These are phyloP conservation scores for Pugionium dolabratum DNA, from an alignment of 345 rosid genomes.

Conservation along the genomic window DNA sequence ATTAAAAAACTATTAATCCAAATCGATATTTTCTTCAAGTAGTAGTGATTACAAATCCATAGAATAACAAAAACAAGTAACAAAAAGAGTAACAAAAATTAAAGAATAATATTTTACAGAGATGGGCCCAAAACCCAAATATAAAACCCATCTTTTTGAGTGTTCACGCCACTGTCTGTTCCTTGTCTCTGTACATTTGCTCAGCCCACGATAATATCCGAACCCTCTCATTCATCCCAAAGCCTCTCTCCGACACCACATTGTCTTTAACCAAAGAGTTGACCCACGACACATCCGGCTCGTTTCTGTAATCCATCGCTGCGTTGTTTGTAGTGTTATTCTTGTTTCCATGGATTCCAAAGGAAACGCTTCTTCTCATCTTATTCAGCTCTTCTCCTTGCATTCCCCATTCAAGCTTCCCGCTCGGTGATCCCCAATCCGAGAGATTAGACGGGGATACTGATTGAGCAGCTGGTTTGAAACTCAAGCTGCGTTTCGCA, in stretches of 20 bases:
- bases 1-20: constrained; percentile 19
- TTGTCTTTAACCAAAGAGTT: constrained; percentile 74
- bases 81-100: constrained; percentile 24
- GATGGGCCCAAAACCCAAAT: neutral
- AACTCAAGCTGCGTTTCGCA: constrained; percentile 87
- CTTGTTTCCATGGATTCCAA: constrained; percentile 64
- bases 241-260: constrained; percentile 30
- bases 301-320: constrained; percentile 46
- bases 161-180: constrained; percentile 81
- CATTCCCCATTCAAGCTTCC: constrained; percentile 92
- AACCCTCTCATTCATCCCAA: constrained; percentile 37
- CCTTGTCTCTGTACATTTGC: constrained; percentile 83
- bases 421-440: constrained; percentile 80
- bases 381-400: constrained; percentile 85
- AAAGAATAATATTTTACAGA: constrained; percentile 29
- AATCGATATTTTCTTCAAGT: constrained; percentile 5
- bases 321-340: constrained; percentile 21
- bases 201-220: constrained; percentile 55
- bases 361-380: constrained; percentile 83
- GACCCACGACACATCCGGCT: constrained; percentile 97
- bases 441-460: constrained; percentile 57
- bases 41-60: constrained; percentile 13
- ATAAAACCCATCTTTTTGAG: neutral
- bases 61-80: constrained; percentile 20
- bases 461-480: constrained; percentile 41